Percentiles rank a stretch among this genome's conserved stretches.
Evolutionary conservation across 2,329 filamentous ascomycete species (phyloP).

Genomic region (Nigrospora osmanthi): DNA sequence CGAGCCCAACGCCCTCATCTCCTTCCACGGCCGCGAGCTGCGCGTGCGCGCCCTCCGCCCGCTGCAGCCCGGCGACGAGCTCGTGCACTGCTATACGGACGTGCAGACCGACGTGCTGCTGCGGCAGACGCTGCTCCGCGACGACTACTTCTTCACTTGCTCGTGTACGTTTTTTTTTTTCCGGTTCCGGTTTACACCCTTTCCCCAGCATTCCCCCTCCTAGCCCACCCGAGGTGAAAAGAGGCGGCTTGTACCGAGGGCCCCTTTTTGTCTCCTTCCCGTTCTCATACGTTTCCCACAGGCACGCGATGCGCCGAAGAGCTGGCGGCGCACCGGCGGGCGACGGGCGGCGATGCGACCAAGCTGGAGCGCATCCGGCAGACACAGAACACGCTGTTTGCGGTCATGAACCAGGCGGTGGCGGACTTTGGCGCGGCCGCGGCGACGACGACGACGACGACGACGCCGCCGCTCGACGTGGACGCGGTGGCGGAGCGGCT

Average conservation of each 20-base stretch:
- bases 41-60: conserved; percentile 19
- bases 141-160: conserved; percentile 18
- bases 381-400: conserved; percentile 5
- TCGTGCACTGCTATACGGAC: conserved; percentile 24
- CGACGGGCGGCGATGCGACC: conserved; percentile 2
- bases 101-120: conserved; percentile 12
- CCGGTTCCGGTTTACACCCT: no score
- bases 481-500: conserved; percentile 7
- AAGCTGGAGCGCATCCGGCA: conserved; percentile 8
- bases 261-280: not conserved
- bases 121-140: conserved; percentile 12
- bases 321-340: conserved; percentile 7
- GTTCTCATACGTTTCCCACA: conserved; percentile 1
- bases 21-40: conserved; percentile 21
- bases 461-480: not conserved
- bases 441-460: not conserved
- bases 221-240: not conserved
- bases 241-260: not conserved
- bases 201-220: no score
- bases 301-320: conserved; percentile 18
- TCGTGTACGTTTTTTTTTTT: conserved; percentile 15
- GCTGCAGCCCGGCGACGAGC: conserved; percentile 24
- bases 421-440: not conserved
- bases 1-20: conserved; percentile 23
- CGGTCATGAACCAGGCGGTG: conserved; percentile 1